Evolutionary conservation across 805 yeast species (phyloP).

Genomic region (Zygosaccharomyces lentus): DNA sequence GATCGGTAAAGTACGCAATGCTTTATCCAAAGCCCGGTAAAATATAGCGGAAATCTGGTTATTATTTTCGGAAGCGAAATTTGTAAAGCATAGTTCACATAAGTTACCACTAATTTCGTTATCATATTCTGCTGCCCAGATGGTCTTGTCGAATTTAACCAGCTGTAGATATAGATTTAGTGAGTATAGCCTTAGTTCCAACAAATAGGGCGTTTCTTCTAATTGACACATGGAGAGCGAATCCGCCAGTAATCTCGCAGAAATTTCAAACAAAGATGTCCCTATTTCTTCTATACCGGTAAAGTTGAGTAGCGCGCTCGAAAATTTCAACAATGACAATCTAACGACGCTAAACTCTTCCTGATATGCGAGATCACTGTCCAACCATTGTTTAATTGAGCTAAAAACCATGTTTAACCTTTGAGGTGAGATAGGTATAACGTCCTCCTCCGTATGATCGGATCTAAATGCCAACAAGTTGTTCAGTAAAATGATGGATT

Average conservation of each 20-base stretch:
- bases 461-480: conserved; percentile 33
- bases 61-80: conserved; percentile 19
- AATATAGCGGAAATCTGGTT: conserved; percentile 36
- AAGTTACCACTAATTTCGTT: conserved; percentile 41
- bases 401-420: conserved; percentile 59
- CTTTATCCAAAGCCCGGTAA: conserved; percentile 37
- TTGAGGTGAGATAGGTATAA: conserved; percentile 54
- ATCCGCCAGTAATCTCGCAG: conserved; percentile 40
- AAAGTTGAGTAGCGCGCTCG: conserved; percentile 26
- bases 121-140: conserved; percentile 34
- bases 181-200: conserved; percentile 45
- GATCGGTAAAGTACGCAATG: conserved; percentile 31
- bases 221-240: conserved; percentile 31
- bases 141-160: conserved; percentile 29
- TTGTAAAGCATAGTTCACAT: conserved; percentile 40
- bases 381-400: conserved; percentile 54
- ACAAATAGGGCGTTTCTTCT: conserved; percentile 33
- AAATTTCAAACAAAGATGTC: conserved; percentile 40
- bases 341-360: conserved; percentile 48
- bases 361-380: conserved; percentile 58
- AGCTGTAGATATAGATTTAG: conserved; percentile 42
- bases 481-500: conserved; percentile 45
- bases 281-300: conserved; percentile 40
- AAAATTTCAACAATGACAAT: conserved; percentile 47
- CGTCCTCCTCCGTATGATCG: conserved; percentile 26